Percentiles rank a stretch among this genome's conserved stretches.
Evolutionary conservation across 2,329 filamentous ascomycete genomes (phyloP).

Genomic region (Curvularia verruculosa): DNA sequence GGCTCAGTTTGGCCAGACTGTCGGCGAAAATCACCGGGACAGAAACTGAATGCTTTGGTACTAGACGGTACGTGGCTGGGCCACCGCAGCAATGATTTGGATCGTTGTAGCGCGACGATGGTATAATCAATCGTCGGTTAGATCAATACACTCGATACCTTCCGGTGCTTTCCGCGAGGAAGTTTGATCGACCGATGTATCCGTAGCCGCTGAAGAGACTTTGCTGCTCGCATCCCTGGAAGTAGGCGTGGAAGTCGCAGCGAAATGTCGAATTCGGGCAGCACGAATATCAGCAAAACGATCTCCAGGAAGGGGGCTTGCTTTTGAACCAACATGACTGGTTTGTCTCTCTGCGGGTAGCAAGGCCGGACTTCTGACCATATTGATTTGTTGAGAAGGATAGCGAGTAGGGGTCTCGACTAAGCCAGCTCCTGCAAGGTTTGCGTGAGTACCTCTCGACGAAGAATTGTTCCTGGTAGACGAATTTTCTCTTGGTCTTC

Average conservation of each 20-base stretch:
- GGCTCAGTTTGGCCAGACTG: too few species aligned
- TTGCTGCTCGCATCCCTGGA: not conserved
- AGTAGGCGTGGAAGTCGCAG: not conserved
- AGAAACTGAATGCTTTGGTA: too few species aligned
- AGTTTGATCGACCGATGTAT: not conserved
- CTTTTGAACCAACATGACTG: not conserved
- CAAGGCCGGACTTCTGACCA: not conserved
- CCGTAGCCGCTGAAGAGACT: not conserved
- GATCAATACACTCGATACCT: slow-evolving; percentile 18
- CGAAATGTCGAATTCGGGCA: slow-evolving; percentile 23
- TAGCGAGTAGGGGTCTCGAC: not conserved
- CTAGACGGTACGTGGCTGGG: too few species aligned
- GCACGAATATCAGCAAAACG: slow-evolving; percentile 16
- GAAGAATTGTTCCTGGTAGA: not conserved
- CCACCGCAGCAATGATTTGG: too few species aligned
- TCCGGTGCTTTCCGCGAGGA: not conserved
- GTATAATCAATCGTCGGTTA: slow-evolving; percentile 18
- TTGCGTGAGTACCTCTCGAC: slow-evolving; percentile 3
- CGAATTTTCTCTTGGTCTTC: not conserved
- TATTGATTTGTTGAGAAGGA: not conserved
- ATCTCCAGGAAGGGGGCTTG: too few species aligned
- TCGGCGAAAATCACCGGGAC: too few species aligned
- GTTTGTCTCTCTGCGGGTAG: not conserved
- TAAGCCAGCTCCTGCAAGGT: not conserved
- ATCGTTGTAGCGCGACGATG: too few species aligned